These are phyloP conservation scores for Cucumis melo DNA, from an alignment of 306 rosid genomes.

Conservation along the genomic window DNA sequence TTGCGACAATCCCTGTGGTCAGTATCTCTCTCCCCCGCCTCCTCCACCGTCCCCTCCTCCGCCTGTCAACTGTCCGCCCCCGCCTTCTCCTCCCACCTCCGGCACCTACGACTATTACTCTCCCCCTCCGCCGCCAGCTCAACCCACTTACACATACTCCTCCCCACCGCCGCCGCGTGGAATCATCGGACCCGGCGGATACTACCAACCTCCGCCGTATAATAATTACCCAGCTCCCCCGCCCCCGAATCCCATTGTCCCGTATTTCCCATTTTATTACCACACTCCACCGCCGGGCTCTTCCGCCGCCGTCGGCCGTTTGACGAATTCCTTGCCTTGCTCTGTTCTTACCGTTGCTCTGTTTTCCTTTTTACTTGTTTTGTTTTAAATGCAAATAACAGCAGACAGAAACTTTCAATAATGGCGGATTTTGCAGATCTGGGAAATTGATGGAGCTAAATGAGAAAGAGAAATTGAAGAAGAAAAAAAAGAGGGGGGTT, in stretches of 20 bases:
- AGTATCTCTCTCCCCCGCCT: constrained; percentile 38
- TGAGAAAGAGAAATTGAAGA: background rate
- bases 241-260: constrained; percentile 96
- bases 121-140: constrained; percentile 69
- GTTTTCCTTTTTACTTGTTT: constrained; percentile 11
- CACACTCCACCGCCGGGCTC: constrained; percentile 61
- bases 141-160: constrained; percentile 25
- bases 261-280: constrained; percentile 77
- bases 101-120: constrained; percentile 29
- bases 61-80: constrained; percentile 36
- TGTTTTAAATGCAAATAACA: constrained; percentile 23
- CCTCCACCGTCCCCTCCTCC: constrained; percentile 36
- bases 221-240: constrained; percentile 57
- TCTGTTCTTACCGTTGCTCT: constrained; percentile 1
- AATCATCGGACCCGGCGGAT: constrained; percentile 18
- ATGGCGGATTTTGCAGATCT: constrained; percentile 61
- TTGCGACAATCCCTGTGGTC: constrained; percentile 68
- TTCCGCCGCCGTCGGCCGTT: constrained; percentile 1
- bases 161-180: constrained; percentile 36
- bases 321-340: background rate
- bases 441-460: constrained; percentile 12
- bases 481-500: background rate
- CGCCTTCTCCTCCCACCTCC: constrained; percentile 51
- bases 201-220: constrained; percentile 54
- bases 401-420: constrained; percentile 15